Conservation (phyloP, 2,329 filamentous ascomycete species). For the Epichloe gansuensis region DNA sequence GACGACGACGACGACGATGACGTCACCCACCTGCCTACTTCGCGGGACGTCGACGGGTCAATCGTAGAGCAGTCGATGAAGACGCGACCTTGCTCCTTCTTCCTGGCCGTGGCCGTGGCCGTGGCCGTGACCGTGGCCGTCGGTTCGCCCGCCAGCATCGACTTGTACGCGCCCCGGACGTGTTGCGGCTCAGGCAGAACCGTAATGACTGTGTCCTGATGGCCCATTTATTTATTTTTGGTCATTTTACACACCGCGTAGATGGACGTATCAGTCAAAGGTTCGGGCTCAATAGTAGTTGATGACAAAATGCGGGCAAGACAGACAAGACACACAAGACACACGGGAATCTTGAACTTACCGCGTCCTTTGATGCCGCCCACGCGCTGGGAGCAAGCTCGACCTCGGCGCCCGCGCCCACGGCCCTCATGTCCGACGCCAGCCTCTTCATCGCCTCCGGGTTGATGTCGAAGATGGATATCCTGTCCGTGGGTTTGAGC, state of each 20-base stretch:
- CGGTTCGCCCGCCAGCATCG: conserved; percentile 50
- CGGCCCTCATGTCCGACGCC: conserved; percentile 33
- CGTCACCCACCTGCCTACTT: conserved; percentile 58
- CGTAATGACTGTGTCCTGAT: conserved; percentile 73
- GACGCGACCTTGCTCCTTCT: conserved; percentile 34
- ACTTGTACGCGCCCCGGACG: conserved; percentile 69
- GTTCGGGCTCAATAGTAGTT: no score
- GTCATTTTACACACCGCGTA: no score
- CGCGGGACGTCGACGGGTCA: conserved; percentile 72
- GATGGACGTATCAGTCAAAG: no score
- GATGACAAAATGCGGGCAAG: no score
- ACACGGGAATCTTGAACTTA: conserved; percentile 21
- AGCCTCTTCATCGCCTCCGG: conserved; percentile 33
- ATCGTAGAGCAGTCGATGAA: conserved; percentile 98
- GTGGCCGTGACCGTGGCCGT: no score
- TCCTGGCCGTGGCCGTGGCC: no score
- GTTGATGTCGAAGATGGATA: conserved; percentile 47
- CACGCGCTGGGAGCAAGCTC: conserved; percentile 32
- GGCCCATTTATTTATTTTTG: neutral
- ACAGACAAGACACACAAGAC: no score
- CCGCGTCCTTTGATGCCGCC: conserved; percentile 40
- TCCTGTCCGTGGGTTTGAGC: conserved; percentile 35
- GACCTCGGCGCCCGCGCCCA: conserved; percentile 33
- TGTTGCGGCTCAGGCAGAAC: conserved; percentile 83
- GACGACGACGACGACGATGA: conserved; percentile 26